Conservation (phyloP, 1,139 yeast genomes). For the Hemisphaericaspora xylofermentans region DNA sequence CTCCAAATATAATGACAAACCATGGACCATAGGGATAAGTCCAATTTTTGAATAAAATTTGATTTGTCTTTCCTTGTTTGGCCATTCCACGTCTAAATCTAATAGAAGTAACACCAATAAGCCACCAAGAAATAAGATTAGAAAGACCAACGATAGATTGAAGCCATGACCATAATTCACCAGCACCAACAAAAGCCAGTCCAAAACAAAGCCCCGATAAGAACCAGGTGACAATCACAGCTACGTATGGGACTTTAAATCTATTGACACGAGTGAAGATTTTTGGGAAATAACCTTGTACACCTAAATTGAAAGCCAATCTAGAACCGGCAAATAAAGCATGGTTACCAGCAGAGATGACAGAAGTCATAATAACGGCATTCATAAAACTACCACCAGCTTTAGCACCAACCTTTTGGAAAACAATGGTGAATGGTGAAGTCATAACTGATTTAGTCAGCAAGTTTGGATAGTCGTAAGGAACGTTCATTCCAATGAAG, state of each 20-base stretch:
- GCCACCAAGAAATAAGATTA: slow-evolving; percentile 44
- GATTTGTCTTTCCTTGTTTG: slow-evolving; percentile 36
- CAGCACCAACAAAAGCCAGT: slow-evolving; percentile 44
- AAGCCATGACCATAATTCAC: slow-evolving; percentile 45
- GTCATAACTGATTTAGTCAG: slow-evolving; percentile 45
- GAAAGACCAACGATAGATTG: slow-evolving; percentile 46
- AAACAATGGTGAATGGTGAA: slow-evolving; percentile 66
- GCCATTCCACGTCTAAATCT: slow-evolving; percentile 41
- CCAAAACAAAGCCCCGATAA: slow-evolving; percentile 45
- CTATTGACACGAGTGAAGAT: slow-evolving; percentile 35
- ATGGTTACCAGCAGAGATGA: slow-evolving; percentile 48
- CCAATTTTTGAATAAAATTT: slow-evolving; percentile 39
- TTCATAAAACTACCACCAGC: slow-evolving; percentile 46
- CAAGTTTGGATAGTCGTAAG: slow-evolving; percentile 40
- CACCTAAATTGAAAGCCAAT: slow-evolving; percentile 40
- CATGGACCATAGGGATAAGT: slow-evolving; percentile 45
- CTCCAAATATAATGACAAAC: slow-evolving; percentile 35
- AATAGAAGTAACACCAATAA: slow-evolving; percentile 39
- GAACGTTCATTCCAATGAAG: slow-evolving; percentile 47
- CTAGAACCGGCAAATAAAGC: slow-evolving; percentile 46
- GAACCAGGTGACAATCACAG: slow-evolving; percentile 41
- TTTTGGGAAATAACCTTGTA: slow-evolving; percentile 42
- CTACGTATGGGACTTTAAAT: slow-evolving; percentile 39
- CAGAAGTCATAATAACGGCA: slow-evolving; percentile 44
- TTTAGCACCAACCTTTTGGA: slow-evolving; percentile 51